Conservation (phyloP, 2,329 filamentous ascomycete species). For the Pochonia chlamydosporia region DNA sequence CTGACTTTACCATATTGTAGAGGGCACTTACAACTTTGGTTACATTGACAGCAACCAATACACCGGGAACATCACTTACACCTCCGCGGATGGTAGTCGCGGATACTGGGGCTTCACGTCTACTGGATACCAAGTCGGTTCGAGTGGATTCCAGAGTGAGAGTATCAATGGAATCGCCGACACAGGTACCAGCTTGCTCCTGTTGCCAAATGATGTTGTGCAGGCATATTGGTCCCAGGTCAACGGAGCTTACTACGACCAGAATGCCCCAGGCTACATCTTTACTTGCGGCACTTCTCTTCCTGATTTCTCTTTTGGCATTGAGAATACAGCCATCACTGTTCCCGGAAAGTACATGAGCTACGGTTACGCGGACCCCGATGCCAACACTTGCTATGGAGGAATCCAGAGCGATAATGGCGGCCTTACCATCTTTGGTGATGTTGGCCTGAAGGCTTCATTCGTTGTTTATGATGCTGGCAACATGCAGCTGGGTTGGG, state of each 20-base stretch:
- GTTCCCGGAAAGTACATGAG: constrained; percentile 47
- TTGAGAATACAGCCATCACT: constrained; percentile 50
- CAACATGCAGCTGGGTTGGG: constrained; percentile 41
- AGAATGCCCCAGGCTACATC: constrained; percentile 26
- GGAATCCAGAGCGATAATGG: constrained; percentile 54
- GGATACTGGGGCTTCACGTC: constrained; percentile 54
- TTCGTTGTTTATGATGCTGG: constrained; percentile 51
- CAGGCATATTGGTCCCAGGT: constrained; percentile 41
- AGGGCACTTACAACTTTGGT: constrained; percentile 70
- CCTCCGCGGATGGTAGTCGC: constrained; percentile 51
- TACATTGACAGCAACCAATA: constrained; percentile 60
- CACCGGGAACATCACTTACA: constrained; percentile 54
- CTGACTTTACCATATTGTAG: constrained; percentile 12
- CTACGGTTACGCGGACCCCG: constrained; percentile 32
- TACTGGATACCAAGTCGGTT: constrained; percentile 16
- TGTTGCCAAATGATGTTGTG: constrained; percentile 48
- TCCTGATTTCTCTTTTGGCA: constrained; percentile 46
- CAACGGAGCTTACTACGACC: constrained; percentile 25
- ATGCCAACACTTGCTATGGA: constrained; percentile 51
- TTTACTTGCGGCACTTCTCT: constrained; percentile 37
- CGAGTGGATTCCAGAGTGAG: constrained; percentile 13
- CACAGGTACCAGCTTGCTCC: constrained; percentile 57
- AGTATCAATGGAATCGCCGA: constrained; percentile 47
- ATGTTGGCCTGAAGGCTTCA: constrained; percentile 54
- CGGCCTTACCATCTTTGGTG: constrained; percentile 54